Evolutionary conservation across 495 filamentous ascomycete genomes (phyloP).

Genomic region (Aspergillus panamensis): DNA sequence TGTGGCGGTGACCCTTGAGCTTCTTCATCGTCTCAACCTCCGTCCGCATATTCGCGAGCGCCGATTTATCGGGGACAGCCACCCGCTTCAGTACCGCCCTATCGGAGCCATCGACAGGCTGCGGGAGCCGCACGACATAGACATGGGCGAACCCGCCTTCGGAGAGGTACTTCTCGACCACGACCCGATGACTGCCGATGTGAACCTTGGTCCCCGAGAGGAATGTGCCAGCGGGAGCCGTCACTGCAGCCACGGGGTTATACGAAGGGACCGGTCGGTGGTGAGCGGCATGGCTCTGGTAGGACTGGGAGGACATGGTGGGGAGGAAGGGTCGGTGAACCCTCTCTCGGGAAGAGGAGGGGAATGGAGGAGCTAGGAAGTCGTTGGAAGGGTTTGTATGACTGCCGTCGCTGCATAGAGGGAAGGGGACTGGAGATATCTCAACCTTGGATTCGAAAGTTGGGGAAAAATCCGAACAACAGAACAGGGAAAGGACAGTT

Average conservation of each 20-base stretch:
- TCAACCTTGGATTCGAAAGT: background rate
- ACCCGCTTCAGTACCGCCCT: slow-evolving; percentile 91
- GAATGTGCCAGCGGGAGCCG: slow-evolving; percentile 83
- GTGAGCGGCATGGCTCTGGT: slow-evolving; percentile 33
- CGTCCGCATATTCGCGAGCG: slow-evolving; percentile 91
- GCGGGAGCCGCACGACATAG: slow-evolving; percentile 85
- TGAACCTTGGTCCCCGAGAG: slow-evolving; percentile 92
- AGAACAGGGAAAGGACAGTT: slow-evolving; percentile 22
- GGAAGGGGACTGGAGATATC: background rate
- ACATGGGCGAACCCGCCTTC: slow-evolving; percentile 99
- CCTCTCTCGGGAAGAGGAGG: slow-evolving; percentile 22
- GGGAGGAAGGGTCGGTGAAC: slow-evolving; percentile 20
- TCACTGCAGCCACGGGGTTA: slow-evolving; percentile 40
- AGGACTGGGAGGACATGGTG: slow-evolving; percentile 34
- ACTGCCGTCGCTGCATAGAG: slow-evolving; percentile 27
- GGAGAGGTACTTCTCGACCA: slow-evolving; percentile 97
- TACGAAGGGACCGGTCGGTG: slow-evolving; percentile 35
- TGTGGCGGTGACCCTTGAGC: slow-evolving; percentile 89
- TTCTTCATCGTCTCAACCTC: slow-evolving; percentile 99
- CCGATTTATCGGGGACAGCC: slow-evolving; percentile 93
- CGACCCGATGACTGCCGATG: slow-evolving; percentile 84
- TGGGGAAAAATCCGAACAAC: background rate
- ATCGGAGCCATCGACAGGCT: slow-evolving; percentile 74
- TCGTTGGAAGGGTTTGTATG: background rate
- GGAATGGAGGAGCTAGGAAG: background rate